phyloP scores from a whole-genome alignment of 2,329 filamentous ascomycete genomes.

The Botryotinia calthae region DNA sequence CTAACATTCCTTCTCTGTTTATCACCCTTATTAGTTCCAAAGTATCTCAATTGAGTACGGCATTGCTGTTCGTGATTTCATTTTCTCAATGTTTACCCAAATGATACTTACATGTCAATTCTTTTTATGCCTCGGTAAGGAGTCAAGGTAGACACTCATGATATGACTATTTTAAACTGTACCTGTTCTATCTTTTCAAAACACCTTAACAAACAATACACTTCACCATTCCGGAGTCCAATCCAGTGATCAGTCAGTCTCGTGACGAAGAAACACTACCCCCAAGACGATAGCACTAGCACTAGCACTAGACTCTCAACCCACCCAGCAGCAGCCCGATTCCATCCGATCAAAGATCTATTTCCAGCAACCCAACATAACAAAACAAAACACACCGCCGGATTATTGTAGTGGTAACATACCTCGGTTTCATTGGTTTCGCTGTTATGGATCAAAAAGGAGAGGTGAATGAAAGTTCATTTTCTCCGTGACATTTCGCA shows the following conservation, averaged over 20 bases:
- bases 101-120: background rate
- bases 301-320: background rate
- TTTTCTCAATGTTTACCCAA: too few species aligned
- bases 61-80: background rate
- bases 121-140: background rate
- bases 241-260: background rate
- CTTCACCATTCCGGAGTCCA: background rate
- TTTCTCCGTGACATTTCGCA: too few species aligned
- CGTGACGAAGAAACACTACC: background rate
- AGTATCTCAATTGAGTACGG: background rate
- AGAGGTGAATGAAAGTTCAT: too few species aligned
- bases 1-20: background rate
- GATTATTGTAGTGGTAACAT: background rate
- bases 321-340: background rate
- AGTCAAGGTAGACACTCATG: background rate
- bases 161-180: background rate
- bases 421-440: background rate
- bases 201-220: background rate
- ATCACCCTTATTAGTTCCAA: too few species aligned
- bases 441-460: too few species aligned
- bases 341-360: background rate
- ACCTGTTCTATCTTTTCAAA: too few species aligned
- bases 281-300: too few species aligned
- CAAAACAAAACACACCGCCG: background rate
- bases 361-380: background rate